phyloP scores from a whole-genome alignment of 768 basidiomycete species.

The Bullera alba region DNA sequence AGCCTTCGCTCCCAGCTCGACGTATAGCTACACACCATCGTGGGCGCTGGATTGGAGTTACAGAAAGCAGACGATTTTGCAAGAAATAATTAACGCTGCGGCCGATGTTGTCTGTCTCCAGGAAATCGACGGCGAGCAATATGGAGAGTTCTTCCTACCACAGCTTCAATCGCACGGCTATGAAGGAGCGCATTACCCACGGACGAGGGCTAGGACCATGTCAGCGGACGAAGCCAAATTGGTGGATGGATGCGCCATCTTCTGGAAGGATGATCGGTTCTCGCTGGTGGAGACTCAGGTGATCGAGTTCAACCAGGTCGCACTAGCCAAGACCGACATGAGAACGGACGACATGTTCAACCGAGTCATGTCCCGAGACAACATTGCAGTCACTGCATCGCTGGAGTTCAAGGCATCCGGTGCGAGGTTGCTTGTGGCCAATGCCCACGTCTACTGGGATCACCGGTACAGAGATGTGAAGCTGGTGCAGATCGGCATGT shows the following conservation, averaged over 20 bases:
- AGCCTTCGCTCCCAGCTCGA: slow-evolving; percentile 71
- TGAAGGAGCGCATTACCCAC: slow-evolving; percentile 84
- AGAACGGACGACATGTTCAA: slow-evolving; percentile 98
- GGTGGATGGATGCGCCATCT: slow-evolving; percentile 95
- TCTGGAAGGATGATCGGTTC: slow-evolving; percentile 88
- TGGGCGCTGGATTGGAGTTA: slow-evolving; percentile 98
- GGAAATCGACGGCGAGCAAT: slow-evolving; percentile 88
- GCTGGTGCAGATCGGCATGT: slow-evolving; percentile 85
- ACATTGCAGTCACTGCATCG: slow-evolving; percentile 78
- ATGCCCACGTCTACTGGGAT: slow-evolving; percentile 91
- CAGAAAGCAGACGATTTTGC: slow-evolving; percentile 76
- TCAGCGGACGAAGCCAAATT: slow-evolving; percentile 69
- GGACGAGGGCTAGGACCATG: slow-evolving; percentile 91
- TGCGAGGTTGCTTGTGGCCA: slow-evolving; percentile 78
- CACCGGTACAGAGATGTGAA: slow-evolving; percentile 90
- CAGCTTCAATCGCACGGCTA: slow-evolving; percentile 69
- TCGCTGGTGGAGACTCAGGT: slow-evolving; percentile 86
- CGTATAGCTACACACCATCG: slow-evolving; percentile 92
- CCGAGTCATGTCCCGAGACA: slow-evolving; percentile 87
- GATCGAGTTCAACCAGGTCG: slow-evolving; percentile 85
- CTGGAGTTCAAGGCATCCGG: slow-evolving; percentile 83
- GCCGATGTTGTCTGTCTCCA: slow-evolving; percentile 91
- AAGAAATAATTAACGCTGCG: slow-evolving; percentile 71
- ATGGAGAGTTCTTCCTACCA: slow-evolving; percentile 80
- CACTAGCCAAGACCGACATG: slow-evolving; percentile 77